Base-by-base conservation (phyloP, 2,329 filamentous ascomycete genomes). In the Uncinocarpus reesii region DNA sequence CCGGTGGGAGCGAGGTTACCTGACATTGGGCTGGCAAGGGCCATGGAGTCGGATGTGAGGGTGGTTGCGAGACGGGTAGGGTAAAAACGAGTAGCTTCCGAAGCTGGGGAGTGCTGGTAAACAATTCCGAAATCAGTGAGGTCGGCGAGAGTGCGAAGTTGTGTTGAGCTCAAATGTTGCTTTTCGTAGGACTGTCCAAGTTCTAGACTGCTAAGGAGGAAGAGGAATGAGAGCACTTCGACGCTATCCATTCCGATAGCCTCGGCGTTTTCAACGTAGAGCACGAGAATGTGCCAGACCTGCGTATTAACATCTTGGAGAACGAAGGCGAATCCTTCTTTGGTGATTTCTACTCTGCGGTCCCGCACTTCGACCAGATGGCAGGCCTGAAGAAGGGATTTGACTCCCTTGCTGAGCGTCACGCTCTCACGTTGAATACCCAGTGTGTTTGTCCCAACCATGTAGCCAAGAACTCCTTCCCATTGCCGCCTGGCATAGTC, bases 221-320 rank as follows among this genome's bases (percentile, higher is more conserved):
- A 96, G 57, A 98, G 80, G 64, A 98, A 98, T 5, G 86, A 89
- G 4, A 98, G 79, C 63, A 96, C 89, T 61, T 98, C 92, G 41
- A 95, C 88, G 51, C 84, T 82, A 56, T 95, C 87, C 74, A 95
- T 83, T 26, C 78, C 77, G 13, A 85, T 76, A 47, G 74, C 71
- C 57, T 87, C 83, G 37, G 84, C 84, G 52, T 87, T 84, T 56
- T 93, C 86, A 43, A 98, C 80, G 74, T 95, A 98, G 26, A 95
- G 81, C 24, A 98, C 83, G 29, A 98, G 74, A 40, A 98, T 73
- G 21, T 88, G 92, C 92, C 92, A 98, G 29, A 98, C 88, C 65
- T 98, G 92, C 0, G 90, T 88, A 64, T 95, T 96, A 51, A 90
- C 83, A 61, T 95, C 90, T 60, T 96, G 90, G 7, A 98, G 74